Base-by-base conservation (phyloP, 2,329 filamentous ascomycete genomes). In the Ploettnerulaceae sp. region DNA sequence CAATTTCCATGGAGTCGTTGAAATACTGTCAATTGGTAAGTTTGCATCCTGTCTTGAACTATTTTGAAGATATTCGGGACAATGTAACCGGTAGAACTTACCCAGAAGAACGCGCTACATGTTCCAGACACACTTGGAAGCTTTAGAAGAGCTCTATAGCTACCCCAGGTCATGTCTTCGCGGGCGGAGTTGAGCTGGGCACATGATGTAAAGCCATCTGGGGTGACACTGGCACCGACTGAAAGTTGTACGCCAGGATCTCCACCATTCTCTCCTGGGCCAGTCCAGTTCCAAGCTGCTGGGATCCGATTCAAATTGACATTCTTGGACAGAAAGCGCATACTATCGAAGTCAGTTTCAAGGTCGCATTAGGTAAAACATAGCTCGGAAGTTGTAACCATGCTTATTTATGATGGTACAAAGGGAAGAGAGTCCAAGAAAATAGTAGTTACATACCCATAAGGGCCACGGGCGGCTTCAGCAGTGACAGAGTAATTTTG, bases 101-200 rank as follows among this genome's bases (percentile, higher is more conserved):
- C 82, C 80, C 84, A 91, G 66, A 89, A 90, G 67, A 90, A 89
- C 5, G 85, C 85, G 22, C 77, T 81, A 62, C 86, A 90, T 1
- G 86, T 90, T 20, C 59, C 58, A 33, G 52, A 36, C 5, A 54
- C 48, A 7, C 51, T 72, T 38, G 71, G 72, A 15, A 83, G 81
- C 55, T 71, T 84, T n/a, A 73, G 82, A 20, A 71, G 74, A 0
- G 70, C 78, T 0, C 81, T 79, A 1, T 83, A 90, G 18, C 76
- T 83, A 2, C 86, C 86, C 60, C 79, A 85, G n/a, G 77, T 67
- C 57, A 87, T 69, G 58, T 90, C 82, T 7, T 70, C 63, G 15
- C 81, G 71, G 5, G 68, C 62, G 2, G 79, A 77, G 39, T 81
- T 79, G 25, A 89, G 62, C 65, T 90, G 84, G 1, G 82, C 77